Evolutionary conservation across 345 rosid genomes (phyloP).

Genomic region (Raphanus sativus): DNA sequence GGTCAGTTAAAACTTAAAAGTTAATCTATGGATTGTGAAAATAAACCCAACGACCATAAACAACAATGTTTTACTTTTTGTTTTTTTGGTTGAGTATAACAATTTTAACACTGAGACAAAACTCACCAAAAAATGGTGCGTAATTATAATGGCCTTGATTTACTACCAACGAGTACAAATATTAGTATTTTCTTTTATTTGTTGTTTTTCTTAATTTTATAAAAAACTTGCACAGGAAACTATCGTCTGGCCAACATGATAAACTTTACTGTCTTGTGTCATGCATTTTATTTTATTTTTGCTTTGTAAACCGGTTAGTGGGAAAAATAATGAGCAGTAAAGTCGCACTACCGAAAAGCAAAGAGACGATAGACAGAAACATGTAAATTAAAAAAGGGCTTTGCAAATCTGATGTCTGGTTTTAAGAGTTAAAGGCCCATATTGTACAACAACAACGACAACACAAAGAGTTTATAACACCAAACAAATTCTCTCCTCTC

Average conservation of each 20-base stretch:
- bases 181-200: background rate
- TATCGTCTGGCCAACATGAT: background rate
- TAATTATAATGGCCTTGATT: no score
- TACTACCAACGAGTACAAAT: slow-evolving; percentile 2
- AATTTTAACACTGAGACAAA: background rate
- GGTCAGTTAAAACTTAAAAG: background rate
- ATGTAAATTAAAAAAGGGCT: slow-evolving; percentile 9
- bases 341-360: background rate
- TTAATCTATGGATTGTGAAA: background rate
- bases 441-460: slow-evolving; percentile 33
- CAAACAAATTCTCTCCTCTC: slow-evolving; percentile 32
- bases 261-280: background rate
- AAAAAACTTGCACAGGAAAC: background rate
- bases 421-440: slow-evolving; percentile 34
- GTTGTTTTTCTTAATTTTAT: background rate
- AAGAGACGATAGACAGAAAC: background rate
- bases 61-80: background rate
- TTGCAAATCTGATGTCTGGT: slow-evolving; percentile 28
- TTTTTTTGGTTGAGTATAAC: background rate
- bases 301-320: background rate
- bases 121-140: background rate
- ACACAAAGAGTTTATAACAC: background rate
- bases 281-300: background rate
- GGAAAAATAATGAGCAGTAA: background rate
- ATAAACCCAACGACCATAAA: background rate